phyloP scores from a whole-genome alignment of 2,329 filamentous ascomycete genomes.

The Ophiosphaerella korrae region DNA sequence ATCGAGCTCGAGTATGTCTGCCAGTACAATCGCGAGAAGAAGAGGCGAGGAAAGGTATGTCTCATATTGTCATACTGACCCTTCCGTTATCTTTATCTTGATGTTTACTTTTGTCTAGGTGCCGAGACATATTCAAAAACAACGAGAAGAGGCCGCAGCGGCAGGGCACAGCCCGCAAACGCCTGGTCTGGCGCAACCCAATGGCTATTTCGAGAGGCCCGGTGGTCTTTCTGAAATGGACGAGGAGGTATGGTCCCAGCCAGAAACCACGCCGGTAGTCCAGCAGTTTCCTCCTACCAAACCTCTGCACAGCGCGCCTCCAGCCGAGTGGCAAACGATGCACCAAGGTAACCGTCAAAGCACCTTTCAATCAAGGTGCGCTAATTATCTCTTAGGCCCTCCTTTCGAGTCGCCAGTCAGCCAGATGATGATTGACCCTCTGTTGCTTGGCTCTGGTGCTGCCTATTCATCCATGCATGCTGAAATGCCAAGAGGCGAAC shows the following conservation, averaged over 20 bases:
- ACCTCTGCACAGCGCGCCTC: slow-evolving; percentile 29
- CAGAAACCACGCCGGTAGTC: slow-evolving; percentile 40
- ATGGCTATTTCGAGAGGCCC: slow-evolving; percentile 32
- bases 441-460: slow-evolving; percentile 39
- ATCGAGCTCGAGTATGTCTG: slow-evolving; percentile 79
- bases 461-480: slow-evolving; percentile 37
- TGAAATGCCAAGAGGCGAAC: slow-evolving; percentile 38
- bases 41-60: slow-evolving; percentile 91
- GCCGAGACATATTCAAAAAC: slow-evolving; percentile 46
- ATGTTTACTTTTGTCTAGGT: slow-evolving; percentile 31
- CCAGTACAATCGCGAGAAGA: slow-evolving; percentile 89
- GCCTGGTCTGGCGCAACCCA: slow-evolving; percentile 32
- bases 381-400: slow-evolving; percentile 19
- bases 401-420: slow-evolving; percentile 38
- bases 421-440: slow-evolving; percentile 46
- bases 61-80: slow-evolving; percentile 45
- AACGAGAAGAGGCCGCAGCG: slow-evolving; percentile 42
- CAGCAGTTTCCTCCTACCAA: slow-evolving; percentile 40
- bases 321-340: slow-evolving; percentile 38
- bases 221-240: slow-evolving; percentile 41
- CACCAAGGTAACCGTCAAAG: slow-evolving; percentile 28
- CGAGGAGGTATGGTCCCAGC: slow-evolving; percentile 45
- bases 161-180: slow-evolving; percentile 31
- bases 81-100: neutral
- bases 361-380: neutral